Evolutionary conservation across 2,329 filamentous ascomycete genomes (phyloP).

Genomic region (Trichoderma arundinaceum): DNA sequence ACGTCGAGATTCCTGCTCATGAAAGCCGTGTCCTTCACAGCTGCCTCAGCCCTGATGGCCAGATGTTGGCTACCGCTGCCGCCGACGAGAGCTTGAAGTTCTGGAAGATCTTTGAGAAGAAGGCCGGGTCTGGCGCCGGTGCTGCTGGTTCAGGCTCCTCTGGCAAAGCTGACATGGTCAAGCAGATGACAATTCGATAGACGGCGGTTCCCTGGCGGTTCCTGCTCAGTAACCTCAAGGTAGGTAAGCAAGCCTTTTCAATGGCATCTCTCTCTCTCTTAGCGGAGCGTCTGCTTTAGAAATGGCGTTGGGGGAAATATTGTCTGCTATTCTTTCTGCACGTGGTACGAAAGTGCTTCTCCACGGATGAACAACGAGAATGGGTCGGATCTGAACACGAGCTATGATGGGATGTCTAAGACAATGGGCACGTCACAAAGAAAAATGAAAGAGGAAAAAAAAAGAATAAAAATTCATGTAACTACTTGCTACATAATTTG

Average conservation of each 20-base stretch:
- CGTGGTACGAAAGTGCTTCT: constrained; percentile 59
- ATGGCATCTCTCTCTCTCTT: constrained; percentile 48
- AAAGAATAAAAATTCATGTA: constrained; percentile 26
- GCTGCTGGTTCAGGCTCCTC: constrained; percentile 70
- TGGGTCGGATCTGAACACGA: constrained; percentile 42
- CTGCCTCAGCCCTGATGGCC: constrained; percentile 94
- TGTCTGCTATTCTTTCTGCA: constrained; percentile 48
- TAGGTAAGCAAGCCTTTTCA: constrained; percentile 48
- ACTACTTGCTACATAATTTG: constrained; percentile 26
- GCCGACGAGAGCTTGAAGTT: constrained; percentile 98
- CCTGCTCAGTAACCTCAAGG: constrained; percentile 43
- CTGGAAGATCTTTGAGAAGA: constrained; percentile 99
- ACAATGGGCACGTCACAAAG: not conserved
- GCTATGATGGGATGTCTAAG: constrained; percentile 36
- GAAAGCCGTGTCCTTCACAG: constrained; percentile 97
- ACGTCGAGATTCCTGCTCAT: constrained; percentile 96
- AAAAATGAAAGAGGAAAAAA: not conserved
- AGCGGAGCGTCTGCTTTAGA: constrained; percentile 50
- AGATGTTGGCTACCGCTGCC: constrained; percentile 95
- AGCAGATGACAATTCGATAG: constrained; percentile 94
- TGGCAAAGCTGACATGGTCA: constrained; percentile 82
- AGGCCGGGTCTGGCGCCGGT: constrained; percentile 74
- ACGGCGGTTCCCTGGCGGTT: constrained; percentile 33
- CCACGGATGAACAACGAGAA: constrained; percentile 46
- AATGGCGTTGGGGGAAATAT: constrained; percentile 58